phyloP scores from a whole-genome alignment of 2,329 filamentous ascomycete species.

The Elsinoe ampelina region DNA sequence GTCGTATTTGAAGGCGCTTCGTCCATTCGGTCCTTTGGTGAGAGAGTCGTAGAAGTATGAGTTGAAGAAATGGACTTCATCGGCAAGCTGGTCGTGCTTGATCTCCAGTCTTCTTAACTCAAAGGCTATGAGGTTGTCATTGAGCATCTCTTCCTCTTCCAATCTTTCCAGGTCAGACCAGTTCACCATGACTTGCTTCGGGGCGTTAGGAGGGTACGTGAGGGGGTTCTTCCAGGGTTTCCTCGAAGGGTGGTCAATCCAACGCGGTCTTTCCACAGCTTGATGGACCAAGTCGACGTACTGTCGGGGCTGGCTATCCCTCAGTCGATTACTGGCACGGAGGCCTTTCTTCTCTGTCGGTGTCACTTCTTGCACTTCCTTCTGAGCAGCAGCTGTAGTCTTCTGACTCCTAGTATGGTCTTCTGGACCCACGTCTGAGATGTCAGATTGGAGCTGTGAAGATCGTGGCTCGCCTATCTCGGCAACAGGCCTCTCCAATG shows the following conservation, averaged over 20 bases:
- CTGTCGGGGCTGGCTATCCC: neutral
- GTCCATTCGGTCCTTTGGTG: conserved; percentile 47
- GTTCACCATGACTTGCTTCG: conserved; percentile 56
- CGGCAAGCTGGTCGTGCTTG: conserved; percentile 31
- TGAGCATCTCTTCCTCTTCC: conserved; percentile 77
- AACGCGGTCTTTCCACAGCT: neutral
- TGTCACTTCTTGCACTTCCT: neutral
- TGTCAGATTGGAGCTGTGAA: no score
- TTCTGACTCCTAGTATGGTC: neutral
- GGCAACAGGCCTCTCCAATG: no score
- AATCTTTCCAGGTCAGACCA: conserved; percentile 66
- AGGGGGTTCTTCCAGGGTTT: conserved; percentile 39
- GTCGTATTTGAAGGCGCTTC: conserved; percentile 64
- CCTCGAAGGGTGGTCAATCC: neutral
- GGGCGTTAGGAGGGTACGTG: conserved; percentile 50
- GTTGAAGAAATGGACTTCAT: conserved; percentile 76
- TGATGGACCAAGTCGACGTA: neutral
- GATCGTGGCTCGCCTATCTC: no score
- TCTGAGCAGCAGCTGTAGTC: neutral
- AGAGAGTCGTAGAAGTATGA: conserved; percentile 83
- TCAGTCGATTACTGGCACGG: neutral
- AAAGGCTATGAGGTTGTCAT: conserved; percentile 86
- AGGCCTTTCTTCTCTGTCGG: neutral
- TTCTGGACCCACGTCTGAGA: no score
- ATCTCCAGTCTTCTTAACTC: conserved; percentile 53